These are phyloP conservation scores for Kitagawia praeruptora DNA, from an alignment of 129 eudicot genomes.

Conservation along the genomic window DNA sequence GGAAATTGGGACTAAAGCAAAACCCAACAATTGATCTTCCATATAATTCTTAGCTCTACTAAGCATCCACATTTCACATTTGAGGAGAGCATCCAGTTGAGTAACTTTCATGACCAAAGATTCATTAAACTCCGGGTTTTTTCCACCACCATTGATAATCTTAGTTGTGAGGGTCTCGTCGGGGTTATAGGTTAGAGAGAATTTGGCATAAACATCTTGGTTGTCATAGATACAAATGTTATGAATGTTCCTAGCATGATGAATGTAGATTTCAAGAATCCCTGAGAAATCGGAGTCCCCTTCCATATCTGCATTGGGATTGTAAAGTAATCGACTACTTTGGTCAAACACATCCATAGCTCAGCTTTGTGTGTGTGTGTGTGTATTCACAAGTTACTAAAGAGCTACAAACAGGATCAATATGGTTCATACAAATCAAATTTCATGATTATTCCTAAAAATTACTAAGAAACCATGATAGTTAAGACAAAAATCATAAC, in stretches of 20 bases:
- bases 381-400: background rate
- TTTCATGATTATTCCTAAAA: background rate
- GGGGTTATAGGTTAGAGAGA: slow-evolving; percentile 75
- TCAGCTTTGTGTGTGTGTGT: background rate
- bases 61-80: slow-evolving; percentile 92
- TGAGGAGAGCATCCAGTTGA: slow-evolving; percentile 58
- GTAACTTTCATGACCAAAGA: slow-evolving; percentile 42
- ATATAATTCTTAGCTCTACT: slow-evolving; percentile 57
- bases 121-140: slow-evolving; percentile 73
- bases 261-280: slow-evolving; percentile 58
- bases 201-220: slow-evolving; percentile 88
- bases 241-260: slow-evolving; percentile 86
- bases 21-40: slow-evolving; percentile 91
- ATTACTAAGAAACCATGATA: background rate
- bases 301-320: slow-evolving; percentile 24
- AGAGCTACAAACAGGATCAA: background rate
- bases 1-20: slow-evolving; percentile 65
- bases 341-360: slow-evolving; percentile 47
- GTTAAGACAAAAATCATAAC: background rate
- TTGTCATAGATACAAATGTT: slow-evolving; percentile 87
- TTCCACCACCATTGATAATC: slow-evolving; percentile 65
- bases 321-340: slow-evolving; percentile 30
- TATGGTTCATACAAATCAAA: background rate
- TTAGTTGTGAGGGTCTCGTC: slow-evolving; percentile 58
- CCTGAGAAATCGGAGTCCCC: slow-evolving; percentile 42